Conservation (phyloP, 2,329 filamentous ascomycete genomes). For the Alternaria rosae region DNA sequence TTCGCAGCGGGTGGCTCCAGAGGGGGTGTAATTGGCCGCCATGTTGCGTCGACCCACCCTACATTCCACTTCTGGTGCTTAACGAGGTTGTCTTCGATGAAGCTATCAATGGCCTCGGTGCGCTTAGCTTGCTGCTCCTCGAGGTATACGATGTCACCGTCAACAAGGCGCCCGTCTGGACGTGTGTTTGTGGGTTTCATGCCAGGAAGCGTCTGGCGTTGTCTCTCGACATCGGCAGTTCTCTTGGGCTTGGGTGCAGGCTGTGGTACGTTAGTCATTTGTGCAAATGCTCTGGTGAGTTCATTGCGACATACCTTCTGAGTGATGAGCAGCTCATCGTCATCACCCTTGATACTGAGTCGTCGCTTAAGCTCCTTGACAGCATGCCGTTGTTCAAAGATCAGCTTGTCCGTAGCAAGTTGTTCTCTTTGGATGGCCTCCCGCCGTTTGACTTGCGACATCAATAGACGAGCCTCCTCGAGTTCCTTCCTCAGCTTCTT, state of each 20-base stretch:
- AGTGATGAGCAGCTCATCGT: slow-evolving; percentile 85
- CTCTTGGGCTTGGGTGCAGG: slow-evolving; percentile 56
- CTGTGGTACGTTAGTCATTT: slow-evolving; percentile 34
- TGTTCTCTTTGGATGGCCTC: slow-evolving; percentile 81
- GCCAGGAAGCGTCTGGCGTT: slow-evolving; percentile 72
- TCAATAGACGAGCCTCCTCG: slow-evolving; percentile 83
- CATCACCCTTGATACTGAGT: slow-evolving; percentile 87
- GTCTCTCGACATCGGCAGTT: slow-evolving; percentile 66
- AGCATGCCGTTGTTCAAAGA: slow-evolving; percentile 83
- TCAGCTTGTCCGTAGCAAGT: slow-evolving; percentile 73
- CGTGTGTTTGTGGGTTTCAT: slow-evolving; percentile 60
- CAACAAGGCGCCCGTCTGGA: slow-evolving; percentile 72
- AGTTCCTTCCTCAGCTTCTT: slow-evolving; percentile 90
- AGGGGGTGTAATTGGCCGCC: slow-evolving; percentile 81
- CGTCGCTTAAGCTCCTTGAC: slow-evolving; percentile 90
- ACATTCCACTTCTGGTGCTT: slow-evolving; percentile 94
- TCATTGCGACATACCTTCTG: slow-evolving; percentile 72
- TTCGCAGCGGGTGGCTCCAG: slow-evolving; percentile 59
- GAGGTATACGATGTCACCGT: slow-evolving; percentile 79
- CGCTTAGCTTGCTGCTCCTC: slow-evolving; percentile 81
- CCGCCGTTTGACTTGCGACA: slow-evolving; percentile 78
- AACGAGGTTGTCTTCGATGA: slow-evolving; percentile 85
- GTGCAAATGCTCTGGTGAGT: slow-evolving; percentile 20
- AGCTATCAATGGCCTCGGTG: slow-evolving; percentile 78
- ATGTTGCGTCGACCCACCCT: slow-evolving; percentile 86